Evolutionary conservation across 495 filamentous ascomycete species (phyloP), one percentile per base, ranked within the genome.

Genomic region (Penicillium chermesinum): DNA sequence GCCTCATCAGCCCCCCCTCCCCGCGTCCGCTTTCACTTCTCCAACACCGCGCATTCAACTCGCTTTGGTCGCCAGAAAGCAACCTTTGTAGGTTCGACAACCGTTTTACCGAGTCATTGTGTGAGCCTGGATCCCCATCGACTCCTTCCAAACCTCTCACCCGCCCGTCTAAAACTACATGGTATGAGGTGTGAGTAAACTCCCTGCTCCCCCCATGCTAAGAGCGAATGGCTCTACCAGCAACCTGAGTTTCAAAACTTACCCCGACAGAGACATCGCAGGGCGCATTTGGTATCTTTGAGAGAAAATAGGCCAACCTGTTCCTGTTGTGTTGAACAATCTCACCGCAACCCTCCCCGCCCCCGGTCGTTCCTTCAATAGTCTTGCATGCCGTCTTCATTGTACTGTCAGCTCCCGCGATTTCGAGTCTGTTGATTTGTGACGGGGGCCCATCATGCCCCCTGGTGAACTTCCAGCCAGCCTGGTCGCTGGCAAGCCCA

Each of bases 381-480:
- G 34, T 30, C 38, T 52, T 58, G 55, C 55, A 61, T 61, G 55
- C 50, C 36, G 46, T 40, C 19, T 54, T 44, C 40, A 44, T 30
- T 46, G 50, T 44, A 34, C 45, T 20, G 33, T 38, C 49, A 10
- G 22, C 34, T 37, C 17, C 17, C 14, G 27, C 38, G 19, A 58
- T 50, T 30, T 58, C 41, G 34, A 49, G 45, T 30, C 36, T 40
- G 27, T 40, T 55, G 36, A 49, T 50, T 34, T 44, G 38, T 58
- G 51, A 63, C 57, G 57, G 60, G 58, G 66, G 63, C 55, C 51
- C 60, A 61, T 59, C 49, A 73, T 73, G 70, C 64, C 70, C 68
- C 66, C 70, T 54, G 67, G 66, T 63, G 70, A 69, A 54, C 66
- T 70, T 18, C 71, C 71, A 57, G 69, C 71, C 54, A 75, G 70